Evolutionary conservation across 2,329 filamentous ascomycete species (phyloP), one percentile per base, ranked within the genome.

Genomic region (Penicillium sp.): DNA sequence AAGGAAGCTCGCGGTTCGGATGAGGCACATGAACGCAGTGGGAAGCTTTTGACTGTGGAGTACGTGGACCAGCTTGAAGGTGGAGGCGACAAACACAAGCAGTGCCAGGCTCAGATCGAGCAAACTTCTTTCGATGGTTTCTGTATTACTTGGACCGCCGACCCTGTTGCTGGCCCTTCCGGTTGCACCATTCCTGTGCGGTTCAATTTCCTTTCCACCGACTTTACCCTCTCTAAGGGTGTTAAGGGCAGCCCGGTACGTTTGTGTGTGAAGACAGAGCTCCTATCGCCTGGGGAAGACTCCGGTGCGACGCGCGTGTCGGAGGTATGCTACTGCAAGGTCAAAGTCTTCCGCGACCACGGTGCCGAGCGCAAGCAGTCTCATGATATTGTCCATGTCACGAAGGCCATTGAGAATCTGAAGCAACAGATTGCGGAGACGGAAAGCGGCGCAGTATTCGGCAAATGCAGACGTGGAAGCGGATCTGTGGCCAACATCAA

Each of bases 161-260:
- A 86, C 5, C 75, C 84, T 35, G 56, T 68, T 43, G 88, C 87
- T 49, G 86, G 87, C 0, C 75, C 11, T 70, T 84, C 89, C 5
- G 92, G 97, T 67, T 95, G 92, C 73, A 90, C 87, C 48, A 86
- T 99, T 55, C 90, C 92, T 8, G 91, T 98, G 14, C 90, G 95
- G 47, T 99, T 98, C 82, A 99, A 99, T 77, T 99, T 99, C 70
- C 81, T 99, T 0, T 99, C 95, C 0, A 99, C 95, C 10, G 95
- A 99, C 72, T 99, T 98, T 72, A 98, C 93, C 73, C 95, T 98
- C 71, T 98, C 95, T 10, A 99, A 99, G 71, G 95, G 95, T 46
- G 95, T 99, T 48, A 99, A 98, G 76, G 95, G 95, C 35, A 97
- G 98, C 63, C 93, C 95, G 0, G 93, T 99, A 5, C 83, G 95